Base-by-base conservation (phyloP, 2,329 filamentous ascomycete species). In the Cercospora sesami region DNA sequence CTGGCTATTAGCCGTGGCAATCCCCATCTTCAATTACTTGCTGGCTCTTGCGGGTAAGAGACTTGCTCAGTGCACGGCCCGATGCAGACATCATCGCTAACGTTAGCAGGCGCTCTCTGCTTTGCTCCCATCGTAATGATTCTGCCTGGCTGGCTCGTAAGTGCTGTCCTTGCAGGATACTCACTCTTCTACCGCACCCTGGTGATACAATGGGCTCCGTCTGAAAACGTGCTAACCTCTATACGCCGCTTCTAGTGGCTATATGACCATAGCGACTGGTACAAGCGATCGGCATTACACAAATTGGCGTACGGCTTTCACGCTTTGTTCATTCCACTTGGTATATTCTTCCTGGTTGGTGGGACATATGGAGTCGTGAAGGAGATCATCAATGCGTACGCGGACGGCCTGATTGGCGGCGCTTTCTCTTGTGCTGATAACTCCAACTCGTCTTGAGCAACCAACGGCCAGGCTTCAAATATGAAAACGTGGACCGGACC, bases 21-120 rank as follows among this genome's bases (percentile, higher is more conserved):
- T 87, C 33, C 85, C 85, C 0, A 84, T 86, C 63, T 86, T 87
- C 78, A 84, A 84, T 68, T 86, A 83, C 71, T 71, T 86, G 21
- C 70, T 86, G 18, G 81, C 83, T 2, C 72, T 86, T 10, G 81
- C 83, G 2, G 84, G 84, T 3, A 81, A 80, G 28, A 21, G 8
- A 30, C 21, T 28, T 21, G 31, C 55, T 21, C 30, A 33, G 55
- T 18, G 16, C 55, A 14, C 26, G 10, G 12, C 6, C 23, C 23
- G 48, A 4, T 30, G 48, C 48, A 26, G 4, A 16, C 3, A 9
- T 4, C 30, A 31, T 31, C 9, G 30, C 16, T 66, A 59, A 59
- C 8, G n/a, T 59, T 55, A 16, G 18, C 55, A 59, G 55, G 55
- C 28, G 55, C 55, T 59, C 55, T 86, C 12, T 84, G 82, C 51